Base-by-base conservation (phyloP, 2,329 filamentous ascomycete species). In the Shiraia bambusicola region DNA sequence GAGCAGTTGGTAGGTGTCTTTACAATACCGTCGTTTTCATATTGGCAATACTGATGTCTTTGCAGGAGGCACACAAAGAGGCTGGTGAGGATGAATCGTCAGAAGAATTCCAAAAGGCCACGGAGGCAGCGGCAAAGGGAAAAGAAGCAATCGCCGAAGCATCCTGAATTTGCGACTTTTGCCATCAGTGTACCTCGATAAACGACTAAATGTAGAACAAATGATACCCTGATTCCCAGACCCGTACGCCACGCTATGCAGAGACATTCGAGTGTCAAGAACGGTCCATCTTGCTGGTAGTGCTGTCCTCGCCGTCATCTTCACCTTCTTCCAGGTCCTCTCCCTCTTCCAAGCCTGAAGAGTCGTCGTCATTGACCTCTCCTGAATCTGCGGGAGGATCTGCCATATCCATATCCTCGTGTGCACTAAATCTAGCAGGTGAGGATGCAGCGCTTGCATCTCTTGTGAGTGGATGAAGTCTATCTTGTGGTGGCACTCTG, bases 1-100 rank as follows among this genome's bases (percentile, higher is more conserved):
- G 80, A 86, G 54, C 78, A 88, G 67, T 75, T 96, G 56, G 87
- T 90, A 56, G 73, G 80, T 80, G 1, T 7, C 3, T n/a, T n/a
- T 17, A 10, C 13, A n/a, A 9, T 10, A 16, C 8, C n/a, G 6
- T 8, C 14, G 16, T 15, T 25, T 26, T 12, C 19, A 6, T 5
- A 8, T 3, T 15, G 14, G 6, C 6, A 4, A 76, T 19, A 14
- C 14, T 25, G 12, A 15, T 7, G 10, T 5, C 13, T 11, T 6
- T 26, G 13, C 31, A 75, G 72, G 70, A 72, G 47, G 62, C 61
- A 42, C 67, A 66, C 54, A 71, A 72, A 50, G 66, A 67, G 26
- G 59, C 59, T 15, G 68, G 59, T 15, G 65, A 62, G 12, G 59
- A 69, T 17, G 69, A 63, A 38, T 53, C 66, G 12, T 53, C 67